Base-by-base conservation (phyloP, 2,329 filamentous ascomycete species). In the Cryphonectria radicalis region DNA sequence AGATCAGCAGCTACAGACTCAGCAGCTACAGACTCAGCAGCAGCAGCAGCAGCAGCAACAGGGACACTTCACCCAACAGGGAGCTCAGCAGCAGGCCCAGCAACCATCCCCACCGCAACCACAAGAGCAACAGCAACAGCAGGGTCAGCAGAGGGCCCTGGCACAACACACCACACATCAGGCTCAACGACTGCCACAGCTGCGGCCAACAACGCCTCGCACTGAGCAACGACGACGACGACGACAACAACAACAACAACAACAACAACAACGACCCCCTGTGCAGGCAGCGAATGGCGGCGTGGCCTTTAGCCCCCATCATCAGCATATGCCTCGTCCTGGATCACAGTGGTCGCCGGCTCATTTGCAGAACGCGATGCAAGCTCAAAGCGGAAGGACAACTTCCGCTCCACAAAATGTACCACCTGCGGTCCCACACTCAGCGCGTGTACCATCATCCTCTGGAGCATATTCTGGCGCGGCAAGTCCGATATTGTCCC, bases 201-300 rank as follows among this genome's bases (percentile, higher is more conserved):
- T 22, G n/a, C 73, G 73, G 22, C 72, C 72, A 13, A 63, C 53
- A 13, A 62, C 53, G 19, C 32, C 69, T 64, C 71, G 70, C 4
- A 59, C 35, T 22, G 55, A 53, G n/a, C 65, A 70, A 19, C 66
- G 55, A 65, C 65, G 70, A 19, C 65, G 70, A 19, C 66, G 55
- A 65, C 65, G 70, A 19, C 66, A 59, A 65, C 65, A 70, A 19
- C 66, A 59, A 65, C 32, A 32, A 32, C 32, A 32, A 32, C 32
- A 32, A 32, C 65, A 70, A 19, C 66, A 59, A 65, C 66, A 59
- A 62, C 10, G 17, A 19, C 22, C 59, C 5, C 22, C 40, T 57
- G 57, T 46, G 43, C 68, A 70, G 42, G 19, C 37, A 22, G 59
- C 35, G 22, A n/a, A 62, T 13, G 19, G 19, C 32, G 8, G 32